Base-by-base conservation (phyloP, 352 stramenopile genomes). In the Elongisporangium prolatum region DNA sequence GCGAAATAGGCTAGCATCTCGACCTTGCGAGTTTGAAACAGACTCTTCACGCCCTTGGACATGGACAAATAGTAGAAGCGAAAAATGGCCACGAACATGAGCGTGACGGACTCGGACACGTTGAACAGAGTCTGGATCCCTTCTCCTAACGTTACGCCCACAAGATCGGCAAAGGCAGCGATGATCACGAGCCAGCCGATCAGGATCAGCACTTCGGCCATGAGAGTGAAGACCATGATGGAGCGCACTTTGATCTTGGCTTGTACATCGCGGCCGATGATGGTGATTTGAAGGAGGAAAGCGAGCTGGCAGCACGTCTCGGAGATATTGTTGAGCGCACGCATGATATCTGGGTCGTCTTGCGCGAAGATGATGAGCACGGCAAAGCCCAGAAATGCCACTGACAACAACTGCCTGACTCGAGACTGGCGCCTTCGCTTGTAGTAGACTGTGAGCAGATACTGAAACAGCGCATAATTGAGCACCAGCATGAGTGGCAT, bases 231-330 rank as follows among this genome's bases (percentile, higher is more conserved):
- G 21, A 61, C 63, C 57, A 57, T 64, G 48, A 80, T 58, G n/a
- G 68, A 75, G 24, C 54, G 49, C 34, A 79, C 59, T 20, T 73
- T 71, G 50, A 79, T 63, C 22, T 65, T 64, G 17, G 58, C 59
- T 52, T 72, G 69, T 13, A 76, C 28, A 47, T 71, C 71, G 47
- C 66, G 62, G 44, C 68, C 68, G 40, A 80, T 68, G 59, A 77
- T 67, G 2, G 69, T 77, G 54, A 80, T 77, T 61, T 80, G 71
- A 22, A 80, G 49, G 11, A 80, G 50, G 34, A 80, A 77, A 13
- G 68, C 71, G 50, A 80, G 28, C 18, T 73, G 55, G 28, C 59
- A 74, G 18, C 59, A 67, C 10, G 69, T 52, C 50, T 80, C 62
- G 1, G 68, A 80, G 21, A 75, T 44, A 52, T 80, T 66, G 61